phyloP scores from a whole-genome alignment of 164 flowering plant species.

The Annona cherimola region DNA sequence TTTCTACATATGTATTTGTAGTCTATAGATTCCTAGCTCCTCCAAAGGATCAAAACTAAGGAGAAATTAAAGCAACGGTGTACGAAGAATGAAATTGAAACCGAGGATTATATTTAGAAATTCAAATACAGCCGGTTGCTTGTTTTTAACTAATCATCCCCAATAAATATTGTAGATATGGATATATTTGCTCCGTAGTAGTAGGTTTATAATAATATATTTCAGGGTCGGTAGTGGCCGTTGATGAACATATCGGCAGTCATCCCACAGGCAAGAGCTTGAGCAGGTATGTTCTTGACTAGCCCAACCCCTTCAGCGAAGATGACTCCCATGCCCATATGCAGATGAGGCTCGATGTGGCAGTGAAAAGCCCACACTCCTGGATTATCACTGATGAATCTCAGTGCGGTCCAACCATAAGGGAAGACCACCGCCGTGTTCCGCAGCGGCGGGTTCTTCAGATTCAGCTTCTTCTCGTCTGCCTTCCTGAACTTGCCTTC shows the following conservation, averaged over 20 bases:
- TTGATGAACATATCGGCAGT: conserved; percentile 41
- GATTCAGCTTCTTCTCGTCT: conserved; percentile 39
- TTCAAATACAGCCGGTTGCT: too few relatives aligned
- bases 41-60: too few relatives aligned
- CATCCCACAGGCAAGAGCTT: conserved; percentile 60
- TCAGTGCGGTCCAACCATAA: conserved; percentile 88
- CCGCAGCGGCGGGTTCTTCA: conserved; percentile 65
- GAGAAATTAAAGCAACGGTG: too few relatives aligned
- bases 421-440: conserved; percentile 75
- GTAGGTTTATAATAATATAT: too few relatives aligned
- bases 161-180: too few relatives aligned
- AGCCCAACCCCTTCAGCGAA: conserved; percentile 50
- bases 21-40: too few relatives aligned
- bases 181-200: too few relatives aligned
- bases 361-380: conserved; percentile 97
- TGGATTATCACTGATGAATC: conserved; percentile 83
- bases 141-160: too few relatives aligned
- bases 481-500: conserved; percentile 51
- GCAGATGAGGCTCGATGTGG: conserved; percentile 90
- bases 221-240: background rate
- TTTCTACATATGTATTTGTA: too few relatives aligned
- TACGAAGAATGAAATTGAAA: too few relatives aligned
- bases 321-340: conserved; percentile 95
- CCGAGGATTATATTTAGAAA: too few relatives aligned
- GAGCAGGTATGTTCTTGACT: conserved; percentile 36